Evolutionary conservation across 139 green algal genomes (phyloP), one percentile per base, ranked within the genome.

Genomic region (Chlorella sp.): DNA sequence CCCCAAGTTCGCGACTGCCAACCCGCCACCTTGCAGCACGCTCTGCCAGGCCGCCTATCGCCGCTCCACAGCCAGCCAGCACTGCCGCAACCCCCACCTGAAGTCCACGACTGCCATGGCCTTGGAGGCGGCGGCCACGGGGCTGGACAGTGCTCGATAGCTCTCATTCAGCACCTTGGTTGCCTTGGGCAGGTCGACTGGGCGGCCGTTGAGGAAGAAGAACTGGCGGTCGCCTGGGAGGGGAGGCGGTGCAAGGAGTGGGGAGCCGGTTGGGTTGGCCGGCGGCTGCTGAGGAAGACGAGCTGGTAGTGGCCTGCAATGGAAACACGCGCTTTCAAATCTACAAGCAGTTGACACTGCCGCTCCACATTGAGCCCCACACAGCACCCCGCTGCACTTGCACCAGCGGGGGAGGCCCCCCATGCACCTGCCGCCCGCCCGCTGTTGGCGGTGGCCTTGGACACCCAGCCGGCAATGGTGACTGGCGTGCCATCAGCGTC

Each of bases 141-240:
- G 73, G n/a, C 76, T 90, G 43, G 85, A 87, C 24, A 92, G 84
- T 19, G 68, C 89, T 62, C 92, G 89, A 89, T 94, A 97, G 5
- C 82, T 87, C 30, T 98, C 95, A 84, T 97, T 97, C 20, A 97
- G 73, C 34, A 89, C 81, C 62, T 90, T 91, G 46, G 51, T 38
- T 32, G 90, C 90, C 82, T 93, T 90, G 36, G 95, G 95, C 75
- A 98, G 80, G 83, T 99, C 96, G 32, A 99, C 92, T 1, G 97
- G 97, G 8, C 97, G 91, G 22, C 94, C 93, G 84, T 99, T 99
- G 68, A 99, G 46, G 90, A 90, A 99, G 75, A 97, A 93, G 84
- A 98, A 98, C 90, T 99, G 97, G 3, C 93, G 89, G 70, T 96
- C 94, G 5, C 91, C 92, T 36, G 51, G 44, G n/a, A n/a, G n/a